Evolutionary conservation across 371 early-diverging fungal genomes (phyloP).

Genomic region (Umbelopsis sp.): DNA sequence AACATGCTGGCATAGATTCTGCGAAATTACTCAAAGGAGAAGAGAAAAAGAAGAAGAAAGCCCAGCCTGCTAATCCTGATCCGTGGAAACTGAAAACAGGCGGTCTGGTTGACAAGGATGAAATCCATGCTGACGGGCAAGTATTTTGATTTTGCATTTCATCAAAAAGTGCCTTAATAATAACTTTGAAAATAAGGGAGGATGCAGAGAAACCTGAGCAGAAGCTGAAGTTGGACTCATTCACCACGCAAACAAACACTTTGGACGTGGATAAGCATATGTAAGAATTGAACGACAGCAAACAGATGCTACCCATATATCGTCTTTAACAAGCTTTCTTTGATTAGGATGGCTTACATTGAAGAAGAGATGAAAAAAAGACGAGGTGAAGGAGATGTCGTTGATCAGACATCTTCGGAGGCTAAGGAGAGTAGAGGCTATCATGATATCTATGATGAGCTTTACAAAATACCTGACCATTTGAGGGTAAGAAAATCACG

Average conservation of each 20-base stretch:
- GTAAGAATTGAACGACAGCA: conserved; percentile 31
- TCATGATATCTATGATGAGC: conserved; percentile 59
- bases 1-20: conserved; percentile 63
- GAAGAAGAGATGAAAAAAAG: conserved; percentile 73
- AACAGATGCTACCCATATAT: neutral
- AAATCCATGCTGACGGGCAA: conserved; percentile 30
- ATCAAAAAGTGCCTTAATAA: too few species aligned
- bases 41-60: conserved; percentile 54
- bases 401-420: conserved; percentile 40
- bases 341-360: conserved; percentile 77
- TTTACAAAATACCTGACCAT: conserved; percentile 76
- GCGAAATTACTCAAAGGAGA: conserved; percentile 62
- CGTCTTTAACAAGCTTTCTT: neutral
- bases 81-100: conserved; percentile 62
- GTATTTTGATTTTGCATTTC: too few species aligned
- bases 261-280: conserved; percentile 89
- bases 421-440: conserved; percentile 25
- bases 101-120: conserved; percentile 55
- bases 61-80: conserved; percentile 39
- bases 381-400: conserved; percentile 37
- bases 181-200: conserved; percentile 20
- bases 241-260: conserved; percentile 82
- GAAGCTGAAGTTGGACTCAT: conserved; percentile 64
- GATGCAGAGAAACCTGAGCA: conserved; percentile 39
- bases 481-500: conserved; percentile 52